Evolutionary conservation across 2,329 filamentous ascomycete genomes (phyloP).

Genomic region (Eutypa lata): DNA sequence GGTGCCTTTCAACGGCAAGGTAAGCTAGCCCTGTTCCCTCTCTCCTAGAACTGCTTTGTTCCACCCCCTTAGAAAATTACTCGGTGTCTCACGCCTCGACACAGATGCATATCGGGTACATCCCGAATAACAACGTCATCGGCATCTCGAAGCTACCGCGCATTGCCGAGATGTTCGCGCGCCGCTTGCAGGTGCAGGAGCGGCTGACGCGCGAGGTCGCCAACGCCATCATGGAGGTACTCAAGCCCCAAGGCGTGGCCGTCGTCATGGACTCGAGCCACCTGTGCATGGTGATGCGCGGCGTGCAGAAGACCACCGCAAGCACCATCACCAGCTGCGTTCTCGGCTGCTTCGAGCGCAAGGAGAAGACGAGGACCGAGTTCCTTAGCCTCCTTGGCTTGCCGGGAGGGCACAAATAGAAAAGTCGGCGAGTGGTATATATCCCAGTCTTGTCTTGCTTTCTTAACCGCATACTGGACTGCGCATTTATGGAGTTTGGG

Average conservation of each 20-base stretch:
- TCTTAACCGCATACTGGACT: too few relatives aligned
- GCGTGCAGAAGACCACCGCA: constrained; percentile 87
- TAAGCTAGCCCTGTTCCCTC: constrained; percentile 33
- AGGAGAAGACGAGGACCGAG: constrained; percentile 91
- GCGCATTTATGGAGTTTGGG: neutral
- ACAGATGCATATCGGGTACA: constrained; percentile 98
- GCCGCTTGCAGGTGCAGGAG: constrained; percentile 92
- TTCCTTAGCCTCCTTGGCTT: constrained; percentile 79
- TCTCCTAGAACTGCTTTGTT: too few relatives aligned
- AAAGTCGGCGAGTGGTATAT: too few relatives aligned
- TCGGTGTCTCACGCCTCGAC: neutral
- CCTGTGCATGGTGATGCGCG: constrained; percentile 98
- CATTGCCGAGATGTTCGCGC: constrained; percentile 95
- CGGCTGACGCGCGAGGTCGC: constrained; percentile 95
- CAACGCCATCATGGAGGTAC: constrained; percentile 85
- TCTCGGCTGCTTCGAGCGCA: constrained; percentile 90
- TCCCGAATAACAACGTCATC: constrained; percentile 82
- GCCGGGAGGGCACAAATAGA: constrained; percentile 36
- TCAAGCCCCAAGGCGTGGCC: constrained; percentile 90
- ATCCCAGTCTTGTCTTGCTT: neutral
- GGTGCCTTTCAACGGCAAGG: constrained; percentile 94
- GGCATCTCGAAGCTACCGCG: constrained; percentile 93
- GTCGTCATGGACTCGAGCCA: constrained; percentile 98
- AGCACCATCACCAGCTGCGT: constrained; percentile 95
- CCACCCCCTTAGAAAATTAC: too few relatives aligned